Percentiles rank a stretch among this genome's conserved stretches.
These are phyloP conservation scores for Trapa bicornis DNA, from an alignment of 345 rosid species.

Conservation along the genomic window DNA sequence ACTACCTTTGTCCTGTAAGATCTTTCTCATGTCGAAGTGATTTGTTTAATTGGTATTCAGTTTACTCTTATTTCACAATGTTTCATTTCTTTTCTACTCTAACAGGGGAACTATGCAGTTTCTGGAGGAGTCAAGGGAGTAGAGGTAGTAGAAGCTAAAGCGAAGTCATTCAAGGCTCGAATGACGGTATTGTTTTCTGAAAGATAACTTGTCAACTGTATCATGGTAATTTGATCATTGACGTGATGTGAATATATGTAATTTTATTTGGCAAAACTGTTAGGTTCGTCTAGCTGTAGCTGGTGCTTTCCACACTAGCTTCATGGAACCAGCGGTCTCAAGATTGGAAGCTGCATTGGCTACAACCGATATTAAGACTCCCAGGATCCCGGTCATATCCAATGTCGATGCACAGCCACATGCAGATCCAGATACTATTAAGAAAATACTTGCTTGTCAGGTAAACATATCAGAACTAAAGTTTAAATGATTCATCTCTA, in stretches of 20 bases:
- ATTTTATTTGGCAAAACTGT: conserved; percentile 2
- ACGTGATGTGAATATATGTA: not conserved
- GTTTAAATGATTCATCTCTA: not conserved
- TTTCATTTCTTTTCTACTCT: conserved; percentile 7
- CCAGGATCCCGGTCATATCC: conserved; percentile 92
- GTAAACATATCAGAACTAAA: conserved; percentile 15
- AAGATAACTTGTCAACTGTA: not conserved
- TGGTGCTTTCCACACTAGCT: conserved; percentile 93
- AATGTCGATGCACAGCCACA: conserved; percentile 93
- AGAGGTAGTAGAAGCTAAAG: conserved; percentile 86
- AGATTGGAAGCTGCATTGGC: conserved; percentile 86
- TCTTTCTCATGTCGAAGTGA: conserved; percentile 6
- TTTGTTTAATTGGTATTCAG: not conserved
- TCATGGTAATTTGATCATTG: not conserved
- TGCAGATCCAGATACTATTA: conserved; percentile 75
- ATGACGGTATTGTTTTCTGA: conserved; percentile 47
- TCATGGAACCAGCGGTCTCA: conserved; percentile 97
- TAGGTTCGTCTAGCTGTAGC: conserved; percentile 96
- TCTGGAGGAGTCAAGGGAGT: conserved; percentile 92
- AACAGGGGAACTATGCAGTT: conserved; percentile 89
- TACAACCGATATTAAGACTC: conserved; percentile 54
- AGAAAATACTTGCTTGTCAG: conserved; percentile 82
- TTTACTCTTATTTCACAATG: not conserved
- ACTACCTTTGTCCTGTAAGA: conserved; percentile 69
- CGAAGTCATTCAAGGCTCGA: conserved; percentile 91